Conservation (phyloP, 805 yeast species). For the Yarrowia porcina region DNA sequence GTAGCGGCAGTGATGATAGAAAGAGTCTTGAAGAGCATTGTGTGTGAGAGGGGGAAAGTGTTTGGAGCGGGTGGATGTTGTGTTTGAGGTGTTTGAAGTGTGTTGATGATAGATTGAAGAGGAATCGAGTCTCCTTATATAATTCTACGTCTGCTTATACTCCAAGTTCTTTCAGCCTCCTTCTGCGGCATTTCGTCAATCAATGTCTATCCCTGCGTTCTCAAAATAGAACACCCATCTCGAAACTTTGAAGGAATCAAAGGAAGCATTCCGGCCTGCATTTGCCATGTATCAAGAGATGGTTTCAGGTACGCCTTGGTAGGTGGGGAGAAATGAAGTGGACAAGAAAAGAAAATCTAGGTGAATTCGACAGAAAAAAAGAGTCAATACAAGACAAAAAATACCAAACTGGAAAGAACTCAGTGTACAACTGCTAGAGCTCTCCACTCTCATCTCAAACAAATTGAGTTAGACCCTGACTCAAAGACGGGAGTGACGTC, state of each 20-base stretch:
- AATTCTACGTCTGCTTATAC: background rate
- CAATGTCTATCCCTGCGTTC: background rate
- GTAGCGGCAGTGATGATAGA: background rate
- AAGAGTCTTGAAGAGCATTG: constrained; percentile 9
- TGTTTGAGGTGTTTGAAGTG: background rate
- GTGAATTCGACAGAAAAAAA: no score
- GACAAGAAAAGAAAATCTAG: background rate
- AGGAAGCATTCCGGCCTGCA: background rate
- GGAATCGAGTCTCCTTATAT: background rate
- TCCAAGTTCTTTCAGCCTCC: background rate
- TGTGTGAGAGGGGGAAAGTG: no score
- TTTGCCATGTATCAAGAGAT: background rate
- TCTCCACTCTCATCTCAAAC: no score
- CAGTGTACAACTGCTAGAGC: no score
- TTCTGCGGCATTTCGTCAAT: background rate
- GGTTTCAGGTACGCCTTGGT: background rate
- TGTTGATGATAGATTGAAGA: background rate
- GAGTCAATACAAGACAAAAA: no score
- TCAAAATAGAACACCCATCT: background rate
- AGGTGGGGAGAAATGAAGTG: background rate
- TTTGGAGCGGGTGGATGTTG: no score
- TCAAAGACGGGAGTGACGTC: background rate
- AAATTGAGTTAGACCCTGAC: background rate
- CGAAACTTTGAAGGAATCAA: constrained; percentile 2
- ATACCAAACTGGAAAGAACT: no score